phyloP scores from a whole-genome alignment of 306 rosid genomes.

The Cucurbita pepo region DNA sequence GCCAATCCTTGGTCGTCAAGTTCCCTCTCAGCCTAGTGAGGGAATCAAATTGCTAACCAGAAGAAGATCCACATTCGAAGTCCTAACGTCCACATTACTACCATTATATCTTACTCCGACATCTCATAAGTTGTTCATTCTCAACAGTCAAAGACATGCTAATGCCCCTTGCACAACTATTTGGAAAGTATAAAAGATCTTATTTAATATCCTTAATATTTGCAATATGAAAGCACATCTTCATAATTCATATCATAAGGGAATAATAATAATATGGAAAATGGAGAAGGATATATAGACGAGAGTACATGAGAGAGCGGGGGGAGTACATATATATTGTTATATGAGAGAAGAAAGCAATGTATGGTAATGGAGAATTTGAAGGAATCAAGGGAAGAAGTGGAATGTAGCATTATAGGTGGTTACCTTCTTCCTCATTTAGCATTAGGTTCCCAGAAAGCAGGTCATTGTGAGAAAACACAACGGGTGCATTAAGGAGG shows the following conservation, averaged over 20 bases:
- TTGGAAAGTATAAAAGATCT: not conserved
- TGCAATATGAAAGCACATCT: not conserved
- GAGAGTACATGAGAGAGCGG: not conserved
- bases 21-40: not conserved
- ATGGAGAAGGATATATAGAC: not conserved
- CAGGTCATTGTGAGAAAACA: constrained; percentile 81
- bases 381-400: not conserved
- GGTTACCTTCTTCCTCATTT: constrained; percentile 71
- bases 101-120: not conserved
- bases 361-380: not conserved
- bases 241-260: not conserved
- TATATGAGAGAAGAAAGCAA: not conserved
- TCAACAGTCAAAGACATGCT: not conserved
- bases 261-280: not conserved
- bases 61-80: not conserved
- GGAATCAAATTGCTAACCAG: too few species aligned
- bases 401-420: not conserved
- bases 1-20: not conserved
- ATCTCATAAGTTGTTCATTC: not conserved
- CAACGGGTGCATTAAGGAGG: constrained; percentile 55
- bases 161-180: not conserved
- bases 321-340: not conserved
- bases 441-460: constrained; percentile 91
- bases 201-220: not conserved
- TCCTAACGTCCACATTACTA: not conserved